Evolutionary conservation across 495 filamentous ascomycete species (phyloP).

Genomic region (Apiosordaria backusii): DNA sequence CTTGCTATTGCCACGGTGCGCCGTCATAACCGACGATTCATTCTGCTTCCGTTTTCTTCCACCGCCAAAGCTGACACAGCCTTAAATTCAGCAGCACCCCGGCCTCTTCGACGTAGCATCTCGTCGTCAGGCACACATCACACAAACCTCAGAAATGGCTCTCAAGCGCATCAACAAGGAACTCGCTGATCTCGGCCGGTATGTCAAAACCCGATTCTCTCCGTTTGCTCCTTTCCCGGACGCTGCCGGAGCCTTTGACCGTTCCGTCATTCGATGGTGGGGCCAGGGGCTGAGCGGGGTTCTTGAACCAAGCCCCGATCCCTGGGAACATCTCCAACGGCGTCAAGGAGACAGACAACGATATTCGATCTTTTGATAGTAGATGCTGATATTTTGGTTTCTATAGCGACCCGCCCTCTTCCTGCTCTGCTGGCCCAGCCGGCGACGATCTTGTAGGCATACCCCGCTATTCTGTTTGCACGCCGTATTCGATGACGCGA

Average conservation of each 20-base stretch:
- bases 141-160: constrained; percentile 66
- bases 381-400: constrained; percentile 40
- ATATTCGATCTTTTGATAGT: constrained; percentile 3
- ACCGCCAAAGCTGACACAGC: constrained; percentile 29
- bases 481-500: constrained; percentile 10
- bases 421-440: constrained; percentile 93
- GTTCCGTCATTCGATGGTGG: constrained; percentile 32
- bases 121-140: constrained; percentile 18
- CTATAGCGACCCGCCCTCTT: constrained; percentile 93
- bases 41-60: constrained; percentile 30
- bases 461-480: constrained; percentile 16
- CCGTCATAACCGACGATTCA: constrained; percentile 18
- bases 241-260: not conserved
- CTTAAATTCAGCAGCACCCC: constrained; percentile 26
- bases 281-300: constrained; percentile 23
- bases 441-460: constrained; percentile 93
- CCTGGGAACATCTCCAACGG: not conserved
- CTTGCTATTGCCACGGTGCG: not conserved
- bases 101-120: constrained; percentile 12
- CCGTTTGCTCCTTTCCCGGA: constrained; percentile 16
- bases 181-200: constrained; percentile 98
- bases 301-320: constrained; percentile 3
- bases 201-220: constrained; percentile 40
- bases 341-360: not conserved
- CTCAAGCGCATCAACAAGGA: constrained; percentile 99